Evolutionary conservation across 1,139 yeast species (phyloP).

Genomic region (Magnusiomyces tetraspermus): DNA sequence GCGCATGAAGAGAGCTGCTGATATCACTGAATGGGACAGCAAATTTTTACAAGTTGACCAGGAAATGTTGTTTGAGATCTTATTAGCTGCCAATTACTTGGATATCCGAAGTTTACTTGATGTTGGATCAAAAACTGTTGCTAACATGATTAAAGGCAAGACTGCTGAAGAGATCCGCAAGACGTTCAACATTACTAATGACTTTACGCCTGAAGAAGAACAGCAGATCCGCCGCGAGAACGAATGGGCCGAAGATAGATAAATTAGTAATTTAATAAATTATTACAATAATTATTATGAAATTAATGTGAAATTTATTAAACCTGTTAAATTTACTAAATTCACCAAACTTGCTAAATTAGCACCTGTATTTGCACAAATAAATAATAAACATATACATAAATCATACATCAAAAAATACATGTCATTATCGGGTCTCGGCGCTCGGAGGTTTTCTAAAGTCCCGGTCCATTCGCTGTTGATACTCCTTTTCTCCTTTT

Average conservation of each 20-base stretch:
- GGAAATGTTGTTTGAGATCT: slow-evolving; percentile 95
- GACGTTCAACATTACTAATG: slow-evolving; percentile 91
- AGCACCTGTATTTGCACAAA: too few species aligned
- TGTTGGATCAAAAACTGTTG: slow-evolving; percentile 94
- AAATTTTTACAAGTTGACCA: slow-evolving; percentile 94
- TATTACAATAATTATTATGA: too few species aligned
- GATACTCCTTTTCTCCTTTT: too few species aligned
- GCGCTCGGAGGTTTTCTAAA: too few species aligned
- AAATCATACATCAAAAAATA: too few species aligned
- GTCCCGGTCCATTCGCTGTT: too few species aligned
- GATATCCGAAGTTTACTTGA: slow-evolving; percentile 89
- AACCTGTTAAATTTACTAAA: too few species aligned
- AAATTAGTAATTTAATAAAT: too few species aligned
- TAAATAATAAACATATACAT: too few species aligned
- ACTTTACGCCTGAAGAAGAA: slow-evolving; percentile 96
- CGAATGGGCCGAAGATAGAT: slow-evolving; percentile 13
- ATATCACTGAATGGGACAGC: slow-evolving; percentile 90
- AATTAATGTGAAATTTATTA: too few species aligned
- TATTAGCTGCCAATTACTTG: slow-evolving; percentile 89
- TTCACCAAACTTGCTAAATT: too few species aligned
- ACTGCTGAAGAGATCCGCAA: slow-evolving; percentile 94
- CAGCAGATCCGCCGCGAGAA: slow-evolving; percentile 75
- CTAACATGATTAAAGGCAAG: slow-evolving; percentile 96
- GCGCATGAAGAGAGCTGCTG: slow-evolving; percentile 33
- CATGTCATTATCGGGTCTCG: too few species aligned